Conservation (phyloP, 73 alveolate species). For the Tetrahymena borealis region DNA sequence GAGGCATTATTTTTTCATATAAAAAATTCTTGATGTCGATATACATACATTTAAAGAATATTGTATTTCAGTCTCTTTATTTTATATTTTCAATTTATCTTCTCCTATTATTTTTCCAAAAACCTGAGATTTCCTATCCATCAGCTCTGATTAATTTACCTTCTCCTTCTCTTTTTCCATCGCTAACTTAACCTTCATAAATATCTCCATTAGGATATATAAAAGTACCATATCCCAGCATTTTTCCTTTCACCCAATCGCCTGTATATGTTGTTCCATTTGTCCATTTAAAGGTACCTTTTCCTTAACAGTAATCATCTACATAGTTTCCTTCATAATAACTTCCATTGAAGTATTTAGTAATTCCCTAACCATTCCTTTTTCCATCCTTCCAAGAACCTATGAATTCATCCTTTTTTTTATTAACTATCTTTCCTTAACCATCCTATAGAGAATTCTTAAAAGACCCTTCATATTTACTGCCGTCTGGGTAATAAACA, state of each 20-base stretch:
- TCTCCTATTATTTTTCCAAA: no score
- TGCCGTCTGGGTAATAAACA: no score
- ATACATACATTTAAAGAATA: no score
- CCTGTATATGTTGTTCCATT: neutral
- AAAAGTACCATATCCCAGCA: constrained; percentile 17
- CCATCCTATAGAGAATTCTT: constrained; percentile 7
- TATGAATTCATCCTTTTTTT: constrained; percentile 6
- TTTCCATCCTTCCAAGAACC: constrained; percentile 11
- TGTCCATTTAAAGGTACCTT: neutral
- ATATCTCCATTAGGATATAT: neutral
- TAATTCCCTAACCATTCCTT: constrained; percentile 4
- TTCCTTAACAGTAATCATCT: constrained; percentile 13
- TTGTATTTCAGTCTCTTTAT: no score
- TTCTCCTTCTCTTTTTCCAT: neutral
- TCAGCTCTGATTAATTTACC: neutral
- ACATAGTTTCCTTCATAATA: neutral
- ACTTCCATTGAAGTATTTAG: neutral
- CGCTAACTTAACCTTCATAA: constrained; percentile 1
- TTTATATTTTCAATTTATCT: no score
- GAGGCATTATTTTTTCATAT: no score
- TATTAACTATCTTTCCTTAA: neutral
- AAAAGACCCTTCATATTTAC: constrained; percentile 9
- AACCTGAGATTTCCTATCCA: neutral
- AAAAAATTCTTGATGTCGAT: no score
- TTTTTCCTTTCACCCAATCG: neutral